phyloP scores from a whole-genome alignment of 441 rosid genomes.

The Arabidopsis lyrata region DNA sequence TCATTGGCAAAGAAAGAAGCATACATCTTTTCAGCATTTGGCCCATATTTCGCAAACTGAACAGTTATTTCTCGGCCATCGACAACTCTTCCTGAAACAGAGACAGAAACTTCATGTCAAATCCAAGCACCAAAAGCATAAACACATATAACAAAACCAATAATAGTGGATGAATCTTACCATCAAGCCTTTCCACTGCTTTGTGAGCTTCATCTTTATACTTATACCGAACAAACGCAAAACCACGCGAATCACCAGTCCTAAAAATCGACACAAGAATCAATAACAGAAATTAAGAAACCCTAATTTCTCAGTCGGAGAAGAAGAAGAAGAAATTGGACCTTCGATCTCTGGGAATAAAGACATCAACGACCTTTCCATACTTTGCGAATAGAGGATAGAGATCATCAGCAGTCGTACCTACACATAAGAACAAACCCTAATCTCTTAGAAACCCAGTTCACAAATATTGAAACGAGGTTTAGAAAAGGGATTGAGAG shows the following conservation, averaged over 20 bases:
- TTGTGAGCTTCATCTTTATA: conserved; percentile 80
- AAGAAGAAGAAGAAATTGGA: conserved; percentile 24
- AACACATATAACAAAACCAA: not conserved
- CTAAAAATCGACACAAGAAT: conserved; percentile 39
- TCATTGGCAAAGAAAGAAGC: conserved; percentile 31
- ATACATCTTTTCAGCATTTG: conserved; percentile 79
- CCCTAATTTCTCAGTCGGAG: conserved; percentile 12
- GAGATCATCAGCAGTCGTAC: conserved; percentile 78
- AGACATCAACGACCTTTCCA: conserved; percentile 78
- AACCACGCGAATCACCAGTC: conserved; percentile 81
- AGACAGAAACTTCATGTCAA: conserved; percentile 2
- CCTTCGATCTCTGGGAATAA: conserved; percentile 85
- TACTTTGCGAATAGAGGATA: conserved; percentile 79
- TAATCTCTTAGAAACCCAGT: conserved; percentile 22
- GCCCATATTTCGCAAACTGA: conserved; percentile 82
- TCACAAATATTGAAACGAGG: not conserved
- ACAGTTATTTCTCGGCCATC: conserved; percentile 82
- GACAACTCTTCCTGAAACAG: conserved; percentile 68
- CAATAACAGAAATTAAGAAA: not conserved
- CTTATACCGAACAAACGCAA: conserved; percentile 82
- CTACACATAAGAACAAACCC: conserved; percentile 42
- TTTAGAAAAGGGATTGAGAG: not conserved
- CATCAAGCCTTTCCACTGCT: conserved; percentile 83
- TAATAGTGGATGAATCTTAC: conserved; percentile 32
- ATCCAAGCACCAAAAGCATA: not conserved